Percentiles rank a stretch among this genome's conserved stretches.
Conservation (phyloP, 129 eudicot species). For the Helichrysum umbraculigerum region DNA sequence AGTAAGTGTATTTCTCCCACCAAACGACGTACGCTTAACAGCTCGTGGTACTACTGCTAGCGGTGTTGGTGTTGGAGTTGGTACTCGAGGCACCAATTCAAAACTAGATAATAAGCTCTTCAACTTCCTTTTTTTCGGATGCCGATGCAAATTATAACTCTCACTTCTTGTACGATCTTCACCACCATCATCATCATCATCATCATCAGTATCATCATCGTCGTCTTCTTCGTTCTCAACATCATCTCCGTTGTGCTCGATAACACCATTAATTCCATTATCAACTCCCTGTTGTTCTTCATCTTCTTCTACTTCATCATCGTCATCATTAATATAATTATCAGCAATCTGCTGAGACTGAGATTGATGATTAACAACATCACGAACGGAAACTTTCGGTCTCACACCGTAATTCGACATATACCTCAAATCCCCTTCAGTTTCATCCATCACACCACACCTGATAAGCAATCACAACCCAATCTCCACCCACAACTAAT, state of each 20-base stretch:
- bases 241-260: conserved; percentile 6
- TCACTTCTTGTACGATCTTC: conserved; percentile 26
- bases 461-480: not conserved
- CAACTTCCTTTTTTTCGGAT: conserved; percentile 68
- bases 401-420: conserved; percentile 31
- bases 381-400: conserved; percentile 34
- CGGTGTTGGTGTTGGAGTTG: not conserved
- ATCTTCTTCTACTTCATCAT: conserved; percentile 36
- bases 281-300: conserved; percentile 34
- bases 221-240: conserved; percentile 16
- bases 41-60: conserved; percentile 44
- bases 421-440: conserved; percentile 42
- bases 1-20: conserved; percentile 60
- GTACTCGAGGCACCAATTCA: conserved; percentile 65
- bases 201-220: conserved; percentile 33
- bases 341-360: conserved; percentile 29
- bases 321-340: conserved; percentile 34
- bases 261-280: conserved; percentile 4
- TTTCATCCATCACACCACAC: conserved; percentile 51
- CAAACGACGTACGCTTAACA: conserved; percentile 31
- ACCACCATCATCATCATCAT: conserved; percentile 37
- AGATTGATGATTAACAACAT: conserved; percentile 23
- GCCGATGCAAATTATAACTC: conserved; percentile 37
- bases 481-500: not conserved
- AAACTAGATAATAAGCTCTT: conserved; percentile 68